Percentiles rank a stretch among this genome's conserved stretches.
phyloP scores from a whole-genome alignment of 139 green algal genomes.

The Ettlia oleoabundans region DNA sequence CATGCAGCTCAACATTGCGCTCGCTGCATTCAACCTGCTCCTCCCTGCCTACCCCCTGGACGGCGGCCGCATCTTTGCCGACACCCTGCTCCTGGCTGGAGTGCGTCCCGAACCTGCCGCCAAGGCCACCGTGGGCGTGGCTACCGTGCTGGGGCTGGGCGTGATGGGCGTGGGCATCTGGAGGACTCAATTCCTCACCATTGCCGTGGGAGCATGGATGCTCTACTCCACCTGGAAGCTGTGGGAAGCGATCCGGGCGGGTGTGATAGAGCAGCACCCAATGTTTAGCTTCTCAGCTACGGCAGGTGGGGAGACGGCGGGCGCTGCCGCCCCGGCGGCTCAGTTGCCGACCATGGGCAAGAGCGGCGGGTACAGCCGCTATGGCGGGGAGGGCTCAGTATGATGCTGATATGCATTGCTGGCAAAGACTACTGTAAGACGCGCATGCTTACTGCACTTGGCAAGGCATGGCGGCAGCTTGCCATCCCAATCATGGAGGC shows the following conservation, averaged over 20 bases:
- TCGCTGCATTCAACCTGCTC: slow-evolving; percentile 82
- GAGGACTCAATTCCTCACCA: neutral
- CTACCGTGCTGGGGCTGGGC: slow-evolving; percentile 30
- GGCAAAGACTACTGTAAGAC: too few relatives aligned
- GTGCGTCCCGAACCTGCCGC: slow-evolving; percentile 32
- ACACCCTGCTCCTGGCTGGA: slow-evolving; percentile 59
- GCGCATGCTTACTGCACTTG: too few relatives aligned
- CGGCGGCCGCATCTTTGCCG: slow-evolving; percentile 64
- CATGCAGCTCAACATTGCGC: slow-evolving; percentile 67
- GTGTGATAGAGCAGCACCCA: slow-evolving; percentile 55
- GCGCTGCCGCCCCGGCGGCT: neutral
- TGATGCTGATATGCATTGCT: neutral
- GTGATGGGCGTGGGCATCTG: slow-evolving; percentile 24
- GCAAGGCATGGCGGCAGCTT: neutral
- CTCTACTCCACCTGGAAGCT: slow-evolving; percentile 54
- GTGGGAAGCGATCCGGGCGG: slow-evolving; percentile 39
- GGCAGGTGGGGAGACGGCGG: neutral
- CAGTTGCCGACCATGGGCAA: too few relatives aligned
- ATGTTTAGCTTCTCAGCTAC: slow-evolving; percentile 49
- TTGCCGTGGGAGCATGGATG: slow-evolving; percentile 40
- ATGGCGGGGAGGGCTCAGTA: neutral
- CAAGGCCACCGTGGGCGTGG: slow-evolving; percentile 44
- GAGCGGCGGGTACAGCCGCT: neutral
- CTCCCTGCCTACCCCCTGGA: slow-evolving; percentile 84
- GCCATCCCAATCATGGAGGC: too few relatives aligned